Percentiles rank a stretch among this genome's conserved stretches.
Evolutionary conservation across 1,284 basidiomycete genomes (phyloP).

Genomic region (Tilletia horrida): DNA sequence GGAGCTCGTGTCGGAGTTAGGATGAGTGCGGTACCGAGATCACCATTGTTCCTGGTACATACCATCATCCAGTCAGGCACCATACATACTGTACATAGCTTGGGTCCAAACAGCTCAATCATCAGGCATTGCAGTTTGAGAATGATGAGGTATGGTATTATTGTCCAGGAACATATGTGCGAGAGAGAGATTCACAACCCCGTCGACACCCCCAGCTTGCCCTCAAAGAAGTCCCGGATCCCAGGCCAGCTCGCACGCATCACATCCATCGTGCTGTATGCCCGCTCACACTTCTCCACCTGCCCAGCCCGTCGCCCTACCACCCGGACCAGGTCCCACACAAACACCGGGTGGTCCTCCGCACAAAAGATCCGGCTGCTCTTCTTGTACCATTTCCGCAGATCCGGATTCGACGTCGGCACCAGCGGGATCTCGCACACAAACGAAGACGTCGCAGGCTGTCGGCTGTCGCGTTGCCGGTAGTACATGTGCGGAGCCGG

Average conservation of each 20-base stretch:
- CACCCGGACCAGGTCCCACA: background rate
- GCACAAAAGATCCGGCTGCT: constrained; percentile 9
- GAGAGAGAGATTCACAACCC: background rate
- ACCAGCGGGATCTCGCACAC: background rate
- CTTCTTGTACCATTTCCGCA: constrained; percentile 18
- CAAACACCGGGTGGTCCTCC: constrained; percentile 2
- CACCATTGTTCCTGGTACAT: too few relatives aligned
- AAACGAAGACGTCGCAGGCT: background rate
- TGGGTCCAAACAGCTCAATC: too few relatives aligned
- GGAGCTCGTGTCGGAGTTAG: too few relatives aligned
- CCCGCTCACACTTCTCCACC: constrained; percentile 1
- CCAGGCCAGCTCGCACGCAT: background rate
- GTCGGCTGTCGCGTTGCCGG: background rate
- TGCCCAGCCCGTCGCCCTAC: constrained; percentile 1
- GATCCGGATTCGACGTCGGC: background rate
- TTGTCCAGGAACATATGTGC: too few relatives aligned
- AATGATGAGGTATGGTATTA: too few relatives aligned
- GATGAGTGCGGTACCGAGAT: too few relatives aligned
- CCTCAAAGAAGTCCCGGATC: background rate
- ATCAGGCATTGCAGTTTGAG: too few relatives aligned
- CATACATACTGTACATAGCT: too few relatives aligned
- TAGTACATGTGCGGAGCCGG: background rate
- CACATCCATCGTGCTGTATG: constrained; percentile 3
- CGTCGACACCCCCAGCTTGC: background rate
- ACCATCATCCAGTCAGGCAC: too few relatives aligned